Percentiles rank a stretch among this genome's conserved stretches.
These are phyloP conservation scores for Phaeosphaeria sp. DNA, from an alignment of 2,329 filamentous ascomycete species.

Conservation along the genomic window DNA sequence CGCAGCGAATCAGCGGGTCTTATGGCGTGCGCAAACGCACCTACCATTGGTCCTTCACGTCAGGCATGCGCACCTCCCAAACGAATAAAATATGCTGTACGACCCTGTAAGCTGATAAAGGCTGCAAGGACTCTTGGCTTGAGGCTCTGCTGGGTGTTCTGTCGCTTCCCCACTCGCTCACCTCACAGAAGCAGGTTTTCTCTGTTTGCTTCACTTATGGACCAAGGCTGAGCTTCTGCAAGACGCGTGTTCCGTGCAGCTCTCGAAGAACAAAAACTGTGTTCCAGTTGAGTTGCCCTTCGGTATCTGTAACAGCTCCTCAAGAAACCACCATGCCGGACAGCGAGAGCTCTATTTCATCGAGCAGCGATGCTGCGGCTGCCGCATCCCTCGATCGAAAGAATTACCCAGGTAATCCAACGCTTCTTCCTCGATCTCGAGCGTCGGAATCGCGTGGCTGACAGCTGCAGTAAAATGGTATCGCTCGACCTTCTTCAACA, in stretches of 20 bases:
- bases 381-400: background rate
- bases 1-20: too few species aligned
- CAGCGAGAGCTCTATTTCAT: background rate
- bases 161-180: background rate
- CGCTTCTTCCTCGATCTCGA: background rate
- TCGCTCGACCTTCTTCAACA: constrained; percentile 75
- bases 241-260: background rate
- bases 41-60: too few species aligned
- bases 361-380: background rate
- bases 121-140: background rate
- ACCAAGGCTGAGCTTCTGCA: background rate
- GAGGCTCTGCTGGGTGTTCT: background rate
- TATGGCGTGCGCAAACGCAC: too few species aligned
- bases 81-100: too few species aligned
- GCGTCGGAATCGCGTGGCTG: background rate
- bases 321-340: background rate
- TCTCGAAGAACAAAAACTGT: background rate
- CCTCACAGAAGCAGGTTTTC: background rate
- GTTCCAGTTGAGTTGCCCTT: background rate
- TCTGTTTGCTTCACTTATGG: too few species aligned
- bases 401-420: background rate
- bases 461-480: constrained; percentile 67
- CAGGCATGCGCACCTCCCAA: too few species aligned
- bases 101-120: background rate
- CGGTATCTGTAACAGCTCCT: background rate